Evolutionary conservation across 1,139 yeast genomes (phyloP), one percentile per base, ranked within the genome.

Genomic region (Protomyces inouyei): DNA sequence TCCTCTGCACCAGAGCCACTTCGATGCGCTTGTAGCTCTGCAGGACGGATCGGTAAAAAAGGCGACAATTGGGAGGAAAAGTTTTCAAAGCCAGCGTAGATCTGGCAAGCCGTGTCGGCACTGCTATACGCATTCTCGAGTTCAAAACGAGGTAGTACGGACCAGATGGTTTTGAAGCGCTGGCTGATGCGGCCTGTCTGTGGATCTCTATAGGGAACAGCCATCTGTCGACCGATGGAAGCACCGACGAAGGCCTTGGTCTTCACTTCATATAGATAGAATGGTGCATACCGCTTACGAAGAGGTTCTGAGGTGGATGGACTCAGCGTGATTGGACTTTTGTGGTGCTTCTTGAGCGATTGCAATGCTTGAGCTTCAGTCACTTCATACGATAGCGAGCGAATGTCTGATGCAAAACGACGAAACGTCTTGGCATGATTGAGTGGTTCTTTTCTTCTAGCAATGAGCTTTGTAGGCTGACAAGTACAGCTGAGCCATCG

Each of bases 151-250:
- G 63, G 63, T 43, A 59, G 43, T 0, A 55, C 45, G 6, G 57
- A 51, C 63, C 63, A 59, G 9, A 59, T 55, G 14, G 54, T 59
- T 4, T 55, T 38, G 35, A 52, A 55, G 16, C 63, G 43, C 36
- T 59, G 63, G 28, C 35, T 18, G 12, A 59, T 52, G 45, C 36
- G 53, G 5, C 63, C 63, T n/a, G 63, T 59, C 23, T 59, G 63
- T n/a, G 63, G 57, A 43, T 59, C 63, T 9, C 63, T 18, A 16
- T 59, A 59, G 12, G 63, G 63, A 37, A 52, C 36, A 8, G 63
- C 18, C 63, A 59, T 59, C n/a, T 55, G 43, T 18, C 63, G 52
- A 4, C 63, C 63, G 4, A 59, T 59, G 5, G 57, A 52, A 5
- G 63, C 63, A n/a, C 57, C 21, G 21, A 38, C 53, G 12, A 38